phyloP scores from a whole-genome alignment of 1,139 yeast species.

The Debaryomyces sp. region DNA sequence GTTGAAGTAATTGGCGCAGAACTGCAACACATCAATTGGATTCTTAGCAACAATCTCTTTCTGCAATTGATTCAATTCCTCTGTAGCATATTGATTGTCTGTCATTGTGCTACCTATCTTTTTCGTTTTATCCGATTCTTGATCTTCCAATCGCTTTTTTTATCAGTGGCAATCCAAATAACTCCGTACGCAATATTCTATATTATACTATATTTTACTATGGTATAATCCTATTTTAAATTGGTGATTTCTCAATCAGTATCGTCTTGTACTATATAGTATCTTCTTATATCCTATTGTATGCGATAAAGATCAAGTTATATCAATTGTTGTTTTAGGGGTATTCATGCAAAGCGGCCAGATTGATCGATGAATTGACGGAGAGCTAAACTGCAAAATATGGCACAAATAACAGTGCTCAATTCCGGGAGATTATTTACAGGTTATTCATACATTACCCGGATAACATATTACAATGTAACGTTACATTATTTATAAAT shows the following conservation, averaged over 20 bases:
- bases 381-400: neutral
- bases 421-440: neutral
- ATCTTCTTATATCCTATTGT: neutral
- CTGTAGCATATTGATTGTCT: constrained; percentile 15
- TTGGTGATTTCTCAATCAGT: neutral
- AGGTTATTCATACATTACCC: neutral
- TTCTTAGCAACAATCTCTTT: constrained; percentile 61
- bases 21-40: constrained; percentile 72
- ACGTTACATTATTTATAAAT: neutral
- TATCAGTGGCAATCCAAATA: constrained; percentile 1
- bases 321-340: neutral
- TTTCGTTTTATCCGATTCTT: neutral
- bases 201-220: constrained; percentile 1
- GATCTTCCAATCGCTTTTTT: neutral
- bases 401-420: neutral
- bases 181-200: neutral
- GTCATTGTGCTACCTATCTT: neutral
- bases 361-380: constrained; percentile 1
- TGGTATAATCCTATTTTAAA: neutral
- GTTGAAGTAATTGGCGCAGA: constrained; percentile 73
- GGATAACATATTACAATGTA: neutral
- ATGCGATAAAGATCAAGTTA: neutral
- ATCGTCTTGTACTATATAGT: neutral
- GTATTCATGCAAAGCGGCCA: neutral
- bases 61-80: constrained; percentile 65